Base-by-base conservation (phyloP, 192 early-diverging fungal genomes). In the Coemansia sp. region DNA sequence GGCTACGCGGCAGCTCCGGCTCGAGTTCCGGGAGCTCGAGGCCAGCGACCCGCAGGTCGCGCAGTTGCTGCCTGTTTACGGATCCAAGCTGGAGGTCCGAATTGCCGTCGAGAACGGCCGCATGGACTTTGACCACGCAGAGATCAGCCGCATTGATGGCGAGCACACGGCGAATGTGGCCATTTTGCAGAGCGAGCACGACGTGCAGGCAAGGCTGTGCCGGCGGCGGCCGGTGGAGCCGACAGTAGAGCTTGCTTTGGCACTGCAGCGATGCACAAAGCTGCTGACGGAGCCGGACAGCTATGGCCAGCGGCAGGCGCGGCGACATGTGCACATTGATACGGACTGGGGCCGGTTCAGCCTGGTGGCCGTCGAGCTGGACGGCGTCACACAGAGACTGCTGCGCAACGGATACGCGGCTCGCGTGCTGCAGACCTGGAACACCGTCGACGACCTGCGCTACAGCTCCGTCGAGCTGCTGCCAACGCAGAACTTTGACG, bases 391-490 rank as follows among this genome's bases (percentile, higher is more conserved):
- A 1, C 35, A 15, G 25, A 32, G 35, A 7, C 36, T 20, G 12
- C 43, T 65, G 1, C 35, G 21, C 38, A 55, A 14, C 34, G 62
- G 55, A 5, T 34, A 53, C 5, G n/a, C 21, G 0, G 52, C 46
- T 5, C 23, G 38, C 0, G 59, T 70, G 28, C 73, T 46, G 14
- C 66, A 76, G 48, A 57, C 48, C 2, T 76, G 66, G 73, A 53
- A 70, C 23, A 29, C 70, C 12, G 38, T 76, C 8, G 62, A 70
- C 15, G 53, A 66, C 30, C 55, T 51, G 47, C 48, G 46, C 8
- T 59, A 47, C 50, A 76, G 66, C 55, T 53, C 60, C 14, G 58
- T 69, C 0, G 67, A 59, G 51, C 40, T 76, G n/a, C 21, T 42
- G 7, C 64, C 72, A 8, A 11, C 50, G 30, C 41, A 23, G 2